Evolutionary conservation across 768 basidiomycete genomes (phyloP).

Genomic region (Tubosaeta brunneosetosa): DNA sequence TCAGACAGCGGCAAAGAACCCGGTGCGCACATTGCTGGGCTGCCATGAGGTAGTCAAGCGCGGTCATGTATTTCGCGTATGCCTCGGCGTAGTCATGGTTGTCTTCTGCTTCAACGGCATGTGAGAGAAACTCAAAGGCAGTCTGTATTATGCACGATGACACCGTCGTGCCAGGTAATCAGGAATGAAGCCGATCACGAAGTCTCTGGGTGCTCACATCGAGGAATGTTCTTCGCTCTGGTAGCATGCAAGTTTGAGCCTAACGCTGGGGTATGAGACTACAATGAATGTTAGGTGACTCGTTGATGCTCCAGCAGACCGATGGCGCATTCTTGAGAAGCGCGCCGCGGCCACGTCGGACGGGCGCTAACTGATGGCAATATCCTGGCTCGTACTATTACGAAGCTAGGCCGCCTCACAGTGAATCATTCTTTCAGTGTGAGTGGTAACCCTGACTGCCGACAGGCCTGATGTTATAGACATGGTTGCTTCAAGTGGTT

Average conservation of each 20-base stretch:
- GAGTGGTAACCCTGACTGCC: too few species aligned
- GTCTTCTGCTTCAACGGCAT: constrained; percentile 84
- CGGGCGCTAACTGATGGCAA: too few species aligned
- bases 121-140: constrained; percentile 85
- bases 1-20: background rate
- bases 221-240: constrained; percentile 2
- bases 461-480: too few species aligned
- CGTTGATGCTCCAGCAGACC: too few species aligned
- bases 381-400: too few species aligned
- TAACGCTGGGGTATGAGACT: background rate
- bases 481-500: too few species aligned
- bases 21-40: constrained; percentile 69
- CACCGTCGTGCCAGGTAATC: background rate
- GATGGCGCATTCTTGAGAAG: too few species aligned
- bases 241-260: background rate
- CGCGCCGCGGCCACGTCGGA: too few species aligned
- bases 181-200: background rate
- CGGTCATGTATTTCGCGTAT: constrained; percentile 88
- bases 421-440: too few species aligned
- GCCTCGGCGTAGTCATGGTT: constrained; percentile 89
- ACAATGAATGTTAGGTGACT: background rate
- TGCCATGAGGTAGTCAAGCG: constrained; percentile 96
- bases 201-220: constrained; percentile 4
- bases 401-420: too few species aligned
- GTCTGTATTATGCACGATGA: constrained; percentile 33